Conservation (phyloP, 768 basidiomycete species). For the Udeniomyces megalosporus region DNA sequence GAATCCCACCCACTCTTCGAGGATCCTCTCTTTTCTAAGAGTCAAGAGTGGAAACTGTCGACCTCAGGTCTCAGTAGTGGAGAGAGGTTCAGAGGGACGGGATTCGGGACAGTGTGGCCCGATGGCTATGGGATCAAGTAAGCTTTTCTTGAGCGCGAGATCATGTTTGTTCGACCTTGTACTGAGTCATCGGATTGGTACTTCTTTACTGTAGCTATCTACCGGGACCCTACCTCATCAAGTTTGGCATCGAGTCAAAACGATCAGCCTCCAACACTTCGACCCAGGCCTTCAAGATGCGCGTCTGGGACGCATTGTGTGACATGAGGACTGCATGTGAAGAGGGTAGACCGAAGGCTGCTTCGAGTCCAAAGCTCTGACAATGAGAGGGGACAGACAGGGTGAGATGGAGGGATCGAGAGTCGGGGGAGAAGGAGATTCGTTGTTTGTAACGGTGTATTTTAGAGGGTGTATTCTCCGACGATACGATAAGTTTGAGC, state of each 20-base stretch:
- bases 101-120: slow-evolving; percentile 64
- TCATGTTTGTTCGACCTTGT: too few species aligned
- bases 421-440: too few species aligned
- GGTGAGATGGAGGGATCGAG: not conserved
- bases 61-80: slow-evolving; percentile 82
- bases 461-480: too few species aligned
- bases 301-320: slow-evolving; percentile 44
- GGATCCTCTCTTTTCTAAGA: slow-evolving; percentile 55
- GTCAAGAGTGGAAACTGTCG: slow-evolving; percentile 70
- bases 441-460: too few species aligned
- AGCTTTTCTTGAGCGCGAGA: too few species aligned
- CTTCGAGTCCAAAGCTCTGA: not conserved
- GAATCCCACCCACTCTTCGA: slow-evolving; percentile 53
- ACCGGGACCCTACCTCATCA: slow-evolving; percentile 57
- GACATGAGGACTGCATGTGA: slow-evolving; percentile 53
- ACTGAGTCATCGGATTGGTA: not conserved
- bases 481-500: too few species aligned
- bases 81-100: slow-evolving; percentile 71
- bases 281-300: slow-evolving; percentile 48
- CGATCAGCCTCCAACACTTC: slow-evolving; percentile 51
- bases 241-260: slow-evolving; percentile 91
- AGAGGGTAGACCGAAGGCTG: slow-evolving; percentile 18
- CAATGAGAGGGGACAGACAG: slow-evolving; percentile 17
- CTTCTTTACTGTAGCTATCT: slow-evolving; percentile 43
- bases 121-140: slow-evolving; percentile 30